These are phyloP conservation scores for Auricularia auricula-judae DNA, from an alignment of 768 basidiomycete genomes.

Conservation along the genomic window DNA sequence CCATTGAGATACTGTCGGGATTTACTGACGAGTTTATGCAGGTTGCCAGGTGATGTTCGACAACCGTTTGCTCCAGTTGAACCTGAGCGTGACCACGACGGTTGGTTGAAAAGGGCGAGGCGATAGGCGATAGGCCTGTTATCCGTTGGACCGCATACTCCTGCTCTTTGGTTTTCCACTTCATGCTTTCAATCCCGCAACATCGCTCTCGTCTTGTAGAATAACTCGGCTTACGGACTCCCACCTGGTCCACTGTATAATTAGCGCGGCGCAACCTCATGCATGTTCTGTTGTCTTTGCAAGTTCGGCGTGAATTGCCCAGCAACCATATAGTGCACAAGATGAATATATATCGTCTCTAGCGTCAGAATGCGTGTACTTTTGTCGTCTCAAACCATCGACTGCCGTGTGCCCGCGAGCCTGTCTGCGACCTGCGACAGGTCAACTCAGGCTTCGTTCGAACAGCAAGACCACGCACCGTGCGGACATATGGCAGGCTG, in stretches of 20 bases:
- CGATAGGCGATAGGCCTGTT: neutral
- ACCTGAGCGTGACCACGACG: neutral
- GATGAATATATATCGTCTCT: neutral
- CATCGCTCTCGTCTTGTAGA: too few species aligned
- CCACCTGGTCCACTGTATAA: too few species aligned
- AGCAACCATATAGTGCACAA: neutral
- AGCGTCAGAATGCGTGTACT: neutral
- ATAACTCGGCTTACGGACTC: too few species aligned
- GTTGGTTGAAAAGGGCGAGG: neutral
- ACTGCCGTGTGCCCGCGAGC: constrained; percentile 24
- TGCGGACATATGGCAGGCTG: constrained; percentile 77
- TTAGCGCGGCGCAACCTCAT: too few species aligned
- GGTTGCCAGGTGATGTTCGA: neutral
- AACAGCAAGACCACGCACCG: constrained; percentile 32
- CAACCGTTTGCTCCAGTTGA: neutral
- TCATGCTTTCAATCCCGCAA: too few species aligned
- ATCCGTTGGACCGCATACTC: neutral
- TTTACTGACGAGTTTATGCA: neutral
- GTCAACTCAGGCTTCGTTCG: constrained; percentile 15
- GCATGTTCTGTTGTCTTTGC: too few species aligned
- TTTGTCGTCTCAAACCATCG: constrained; percentile 18
- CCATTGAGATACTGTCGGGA: neutral
- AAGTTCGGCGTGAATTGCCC: too few species aligned
- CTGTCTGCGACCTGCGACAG: constrained; percentile 21
- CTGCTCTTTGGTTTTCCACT: too few species aligned